These are phyloP conservation scores for Poa pratensis DNA, from an alignment of 176 grass and related monocot species.

Conservation along the genomic window DNA sequence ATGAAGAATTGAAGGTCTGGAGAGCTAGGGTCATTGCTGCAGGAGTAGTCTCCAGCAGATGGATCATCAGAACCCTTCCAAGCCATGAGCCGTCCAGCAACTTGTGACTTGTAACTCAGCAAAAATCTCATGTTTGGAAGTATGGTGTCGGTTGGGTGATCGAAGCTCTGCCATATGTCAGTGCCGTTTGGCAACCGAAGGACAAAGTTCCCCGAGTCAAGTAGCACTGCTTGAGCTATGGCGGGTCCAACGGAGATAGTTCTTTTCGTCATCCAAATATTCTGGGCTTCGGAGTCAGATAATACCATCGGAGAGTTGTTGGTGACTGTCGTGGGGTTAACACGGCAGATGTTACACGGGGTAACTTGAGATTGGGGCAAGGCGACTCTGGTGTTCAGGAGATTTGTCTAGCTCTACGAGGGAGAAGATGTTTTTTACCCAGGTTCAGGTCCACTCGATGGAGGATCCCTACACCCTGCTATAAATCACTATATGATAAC, in stretches of 20 bases:
- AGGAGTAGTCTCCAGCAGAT: constrained; percentile 17
- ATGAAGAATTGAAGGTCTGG: not conserved
- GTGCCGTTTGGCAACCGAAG: not conserved
- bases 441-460: too few relatives aligned
- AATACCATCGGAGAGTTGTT: not conserved
- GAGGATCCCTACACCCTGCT: too few relatives aligned
- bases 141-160: not conserved
- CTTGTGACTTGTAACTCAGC: not conserved
- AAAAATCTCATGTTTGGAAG: constrained; percentile 2
- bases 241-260: not conserved
- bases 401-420: too few relatives aligned
- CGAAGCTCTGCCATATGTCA: not conserved
- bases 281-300: not conserved
- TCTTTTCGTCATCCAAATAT: not conserved
- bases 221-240: not conserved
- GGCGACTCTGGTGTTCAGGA: too few relatives aligned
- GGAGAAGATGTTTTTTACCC: too few relatives aligned
- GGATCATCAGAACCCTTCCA: not conserved
- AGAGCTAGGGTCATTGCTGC: not conserved
- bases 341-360: too few relatives aligned
- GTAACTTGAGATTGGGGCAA: too few relatives aligned
- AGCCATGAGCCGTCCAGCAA: not conserved
- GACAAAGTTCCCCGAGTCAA: not conserved
- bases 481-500: too few relatives aligned
- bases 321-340: too few relatives aligned